Percentiles rank a stretch among this genome's conserved stretches.
Evolutionary conservation across 2,329 filamentous ascomycete species (phyloP).

Genomic region (Alternaria consortialis): DNA sequence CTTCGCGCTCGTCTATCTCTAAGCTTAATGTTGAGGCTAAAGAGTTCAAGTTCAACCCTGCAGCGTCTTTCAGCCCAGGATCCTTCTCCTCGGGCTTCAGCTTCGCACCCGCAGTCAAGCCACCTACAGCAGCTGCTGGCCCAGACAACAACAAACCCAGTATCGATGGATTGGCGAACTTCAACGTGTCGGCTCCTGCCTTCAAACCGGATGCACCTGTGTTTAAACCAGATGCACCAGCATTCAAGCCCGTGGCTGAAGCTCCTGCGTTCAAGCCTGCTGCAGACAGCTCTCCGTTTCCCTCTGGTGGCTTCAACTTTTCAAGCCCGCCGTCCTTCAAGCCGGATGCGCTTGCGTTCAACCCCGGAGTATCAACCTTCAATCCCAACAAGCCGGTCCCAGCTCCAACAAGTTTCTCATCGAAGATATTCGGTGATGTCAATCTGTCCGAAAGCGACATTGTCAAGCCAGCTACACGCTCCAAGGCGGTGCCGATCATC

Average conservation of each 20-base stretch:
- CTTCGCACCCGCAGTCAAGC: slow-evolving; percentile 53
- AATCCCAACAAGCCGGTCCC: slow-evolving; percentile 30
- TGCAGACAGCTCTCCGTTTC: slow-evolving; percentile 23
- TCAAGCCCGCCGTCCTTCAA: slow-evolving; percentile 37
- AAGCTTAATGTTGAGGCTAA: slow-evolving; percentile 89
- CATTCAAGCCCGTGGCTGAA: slow-evolving; percentile 38
- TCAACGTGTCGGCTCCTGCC: slow-evolving; percentile 74
- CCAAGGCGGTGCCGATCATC: slow-evolving; percentile 85
- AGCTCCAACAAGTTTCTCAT: slow-evolving; percentile 42
- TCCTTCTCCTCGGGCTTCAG: slow-evolving; percentile 52
- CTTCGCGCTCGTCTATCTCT: slow-evolving; percentile 74
- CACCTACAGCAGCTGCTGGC: slow-evolving; percentile 57
- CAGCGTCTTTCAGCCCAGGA: slow-evolving; percentile 59
- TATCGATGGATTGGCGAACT: slow-evolving; percentile 53
- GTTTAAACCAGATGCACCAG: slow-evolving; percentile 75
- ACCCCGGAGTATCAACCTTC: slow-evolving; percentile 36
- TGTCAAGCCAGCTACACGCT: slow-evolving; percentile 72
- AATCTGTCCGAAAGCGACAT: slow-evolving; percentile 69
- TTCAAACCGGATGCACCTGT: slow-evolving; percentile 81
- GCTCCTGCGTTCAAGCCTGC: slow-evolving; percentile 25
- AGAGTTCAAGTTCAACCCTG: slow-evolving; percentile 80
- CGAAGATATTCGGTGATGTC: slow-evolving; percentile 49
- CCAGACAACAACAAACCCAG: slow-evolving; percentile 53
- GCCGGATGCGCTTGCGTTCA: slow-evolving; percentile 81
- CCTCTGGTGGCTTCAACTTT: slow-evolving; percentile 35